Base-by-base conservation (phyloP, 2,329 filamentous ascomycete species). In the Chrysoporthe austroafricana region DNA sequence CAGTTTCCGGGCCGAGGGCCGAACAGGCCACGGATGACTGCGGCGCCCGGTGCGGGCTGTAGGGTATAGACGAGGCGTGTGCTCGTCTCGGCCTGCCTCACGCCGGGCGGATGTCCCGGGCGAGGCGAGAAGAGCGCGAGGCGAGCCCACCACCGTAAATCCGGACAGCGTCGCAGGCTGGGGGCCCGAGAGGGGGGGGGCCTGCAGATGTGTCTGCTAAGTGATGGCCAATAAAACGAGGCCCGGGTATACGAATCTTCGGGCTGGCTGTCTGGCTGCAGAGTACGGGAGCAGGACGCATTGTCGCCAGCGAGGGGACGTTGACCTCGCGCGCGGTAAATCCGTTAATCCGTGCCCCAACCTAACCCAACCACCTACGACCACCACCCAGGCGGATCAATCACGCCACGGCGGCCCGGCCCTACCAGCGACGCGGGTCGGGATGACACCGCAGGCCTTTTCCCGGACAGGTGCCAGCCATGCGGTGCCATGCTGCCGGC, bases 281-380 rank as follows among this genome's bases (percentile, higher is more conserved):
- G 32, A 54, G 26, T 39, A 9, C 9, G 6, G 4, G 36, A 39
- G 26, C 14, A 13, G 21, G 2, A 54, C 18, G 4, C 50, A 34
- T 54, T 13, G 21, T 54, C 50, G 21, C 50, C 21, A 32, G 32
- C 21, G 4, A 56, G 21, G 8, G 26, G 32, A 11, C 34, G 36
- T 48, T 18, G 58, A 50, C 44, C 26, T 39, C 54, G n/a, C 8
- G 59, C 26, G 2, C 59, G 59, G 59, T 62, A 62, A 62, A 50
- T 62, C 59, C 59, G 59, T 62, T 62, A 62, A 62, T 62, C 59
- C 59, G 59, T 26, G n/a, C 57, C 3, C 57, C 57, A 32, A 14
- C 11, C 0, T 2, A 26, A 26, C 1, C 26, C 26, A 26, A 26
- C 26, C 26, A 26, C 26, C 26, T 26, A 26, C 26, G 2, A 26